phyloP scores from a whole-genome alignment of 2,329 filamentous ascomycete genomes.

The Aspergillus brunneoviolaceus region DNA sequence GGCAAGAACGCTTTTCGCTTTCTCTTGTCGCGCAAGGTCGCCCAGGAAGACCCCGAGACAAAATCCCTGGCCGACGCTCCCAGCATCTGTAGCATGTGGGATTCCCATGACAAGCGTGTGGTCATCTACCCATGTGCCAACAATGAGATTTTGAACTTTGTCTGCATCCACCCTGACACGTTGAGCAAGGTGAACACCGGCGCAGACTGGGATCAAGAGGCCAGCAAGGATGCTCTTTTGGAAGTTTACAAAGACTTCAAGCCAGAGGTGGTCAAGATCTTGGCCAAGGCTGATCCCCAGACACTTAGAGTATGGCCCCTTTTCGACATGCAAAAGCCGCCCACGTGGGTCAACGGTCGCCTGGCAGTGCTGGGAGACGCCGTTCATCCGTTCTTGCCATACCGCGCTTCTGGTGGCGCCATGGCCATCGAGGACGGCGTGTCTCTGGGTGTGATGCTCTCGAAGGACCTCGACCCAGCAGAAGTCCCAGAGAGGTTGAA shows the following conservation, averaged over 20 bases:
- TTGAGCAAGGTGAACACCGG: slow-evolving; percentile 40
- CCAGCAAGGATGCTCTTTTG: slow-evolving; percentile 26
- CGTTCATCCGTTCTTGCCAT: slow-evolving; percentile 66
- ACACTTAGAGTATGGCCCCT: slow-evolving; percentile 59
- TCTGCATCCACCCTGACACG: slow-evolving; percentile 51
- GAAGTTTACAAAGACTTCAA: slow-evolving; percentile 43
- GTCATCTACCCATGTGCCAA: slow-evolving; percentile 51
- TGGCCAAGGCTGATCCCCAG: slow-evolving; percentile 44
- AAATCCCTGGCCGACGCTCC: slow-evolving; percentile 38
- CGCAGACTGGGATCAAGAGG: slow-evolving; percentile 34
- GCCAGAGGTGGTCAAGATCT: slow-evolving; percentile 36
- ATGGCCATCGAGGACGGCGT: slow-evolving; percentile 68
- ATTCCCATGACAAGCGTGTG: slow-evolving; percentile 44
- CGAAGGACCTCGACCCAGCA: slow-evolving; percentile 41
- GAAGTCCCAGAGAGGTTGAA: slow-evolving; percentile 57
- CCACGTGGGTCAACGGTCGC: slow-evolving; percentile 54
- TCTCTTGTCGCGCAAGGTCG: slow-evolving; percentile 50
- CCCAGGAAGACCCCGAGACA: slow-evolving; percentile 41
- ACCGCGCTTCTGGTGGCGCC: slow-evolving; percentile 62
- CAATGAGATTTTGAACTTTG: slow-evolving; percentile 52
- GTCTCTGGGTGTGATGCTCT: slow-evolving; percentile 58
- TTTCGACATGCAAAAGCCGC: slow-evolving; percentile 61
- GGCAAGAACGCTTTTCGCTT: slow-evolving; percentile 61
- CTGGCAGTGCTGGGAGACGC: slow-evolving; percentile 65
- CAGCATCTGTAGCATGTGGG: slow-evolving; percentile 47